A percentile compares a stretch with the other conserved stretches of the same genome.
Conservation (phyloP, 164 flowering plant genomes). For the Nymphaea thermarum region DNA sequence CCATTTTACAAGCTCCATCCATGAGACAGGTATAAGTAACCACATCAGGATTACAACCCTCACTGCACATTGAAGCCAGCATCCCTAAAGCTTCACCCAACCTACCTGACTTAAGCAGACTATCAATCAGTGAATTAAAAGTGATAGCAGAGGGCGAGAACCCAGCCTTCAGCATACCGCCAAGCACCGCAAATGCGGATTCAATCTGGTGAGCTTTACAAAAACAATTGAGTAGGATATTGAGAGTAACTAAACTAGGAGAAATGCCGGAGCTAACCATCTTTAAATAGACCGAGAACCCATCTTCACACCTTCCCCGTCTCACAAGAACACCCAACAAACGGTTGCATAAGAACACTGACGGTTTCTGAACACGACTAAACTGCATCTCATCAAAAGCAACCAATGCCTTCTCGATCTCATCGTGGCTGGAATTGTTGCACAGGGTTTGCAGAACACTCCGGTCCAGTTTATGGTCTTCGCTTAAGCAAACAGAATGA, state of each 20-base stretch:
- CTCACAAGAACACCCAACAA: too few relatives aligned
- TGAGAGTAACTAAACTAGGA: slow-evolving; percentile 17
- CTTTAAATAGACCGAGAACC: slow-evolving; percentile 10
- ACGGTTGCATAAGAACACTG: too few relatives aligned
- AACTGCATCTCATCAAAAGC: too few relatives aligned
- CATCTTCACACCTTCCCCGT: slow-evolving; percentile 13
- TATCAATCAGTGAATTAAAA: slow-evolving; percentile 23
- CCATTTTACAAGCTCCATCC: slow-evolving; percentile 19
- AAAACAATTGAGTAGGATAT: slow-evolving; percentile 20
- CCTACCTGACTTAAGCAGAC: slow-evolving; percentile 11
- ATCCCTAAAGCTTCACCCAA: slow-evolving; percentile 16
- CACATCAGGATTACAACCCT: slow-evolving; percentile 14
- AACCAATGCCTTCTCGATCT: too few relatives aligned
- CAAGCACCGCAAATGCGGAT: slow-evolving; percentile 15
- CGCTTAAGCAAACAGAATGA: too few relatives aligned
- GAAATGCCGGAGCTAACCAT: slow-evolving; percentile 13
- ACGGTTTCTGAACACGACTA: too few relatives aligned
- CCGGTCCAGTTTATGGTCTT: too few relatives aligned
- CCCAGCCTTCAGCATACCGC: slow-evolving; percentile 20
- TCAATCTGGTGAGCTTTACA: slow-evolving; percentile 17
- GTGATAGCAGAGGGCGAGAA: slow-evolving; percentile 15
- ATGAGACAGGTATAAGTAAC: slow-evolving; percentile 19
- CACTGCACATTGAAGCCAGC: slow-evolving; percentile 16
- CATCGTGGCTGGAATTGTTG: too few relatives aligned
- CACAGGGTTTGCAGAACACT: too few relatives aligned